phyloP scores from a whole-genome alignment of 306 rosid genomes.

The Trifolium fragiferum region DNA sequence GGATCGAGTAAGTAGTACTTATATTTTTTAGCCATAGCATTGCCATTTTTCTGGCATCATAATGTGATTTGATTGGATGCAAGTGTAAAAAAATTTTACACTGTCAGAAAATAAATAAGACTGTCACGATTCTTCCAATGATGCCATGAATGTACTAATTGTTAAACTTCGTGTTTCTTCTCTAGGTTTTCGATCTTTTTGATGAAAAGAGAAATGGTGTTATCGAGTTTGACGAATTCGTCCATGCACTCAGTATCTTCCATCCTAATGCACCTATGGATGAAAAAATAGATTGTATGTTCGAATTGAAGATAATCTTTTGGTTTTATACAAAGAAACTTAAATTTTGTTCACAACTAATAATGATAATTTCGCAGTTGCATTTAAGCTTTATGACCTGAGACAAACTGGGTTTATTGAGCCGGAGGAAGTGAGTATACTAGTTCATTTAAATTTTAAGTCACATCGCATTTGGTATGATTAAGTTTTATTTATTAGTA shows the following conservation, averaged over 20 bases:
- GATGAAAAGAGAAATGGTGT: slow-evolving; percentile 82
- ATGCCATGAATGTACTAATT: slow-evolving; percentile 20
- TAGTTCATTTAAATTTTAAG: slow-evolving; percentile 3
- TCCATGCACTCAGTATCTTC: slow-evolving; percentile 69
- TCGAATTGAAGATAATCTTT: slow-evolving; percentile 26
- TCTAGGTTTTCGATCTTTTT: slow-evolving; percentile 81
- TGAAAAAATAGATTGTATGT: slow-evolving; percentile 78
- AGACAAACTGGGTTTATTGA: slow-evolving; percentile 83
- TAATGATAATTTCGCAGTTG: slow-evolving; percentile 58
- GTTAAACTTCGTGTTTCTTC: slow-evolving; percentile 13
- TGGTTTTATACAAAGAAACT: slow-evolving; percentile 27
- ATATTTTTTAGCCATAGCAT: background rate
- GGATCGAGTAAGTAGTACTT: slow-evolving; percentile 63
- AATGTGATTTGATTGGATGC: background rate
- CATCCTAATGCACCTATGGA: slow-evolving; percentile 76
- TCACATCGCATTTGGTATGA: background rate
- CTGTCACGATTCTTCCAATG: slow-evolving; percentile 25
- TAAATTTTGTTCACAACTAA: slow-evolving; percentile 30
- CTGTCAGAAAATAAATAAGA: background rate
- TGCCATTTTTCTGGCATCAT: too few species aligned
- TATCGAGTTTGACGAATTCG: slow-evolving; percentile 82
- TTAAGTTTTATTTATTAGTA: slow-evolving; percentile 8
- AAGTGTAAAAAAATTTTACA: background rate
- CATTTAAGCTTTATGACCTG: slow-evolving; percentile 82
- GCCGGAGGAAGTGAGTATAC: slow-evolving; percentile 75